A percentile compares a stretch with the other conserved stretches of the same genome.
These are phyloP conservation scores for Verticillium nubilum DNA, from an alignment of 2,329 filamentous ascomycete genomes.

Conservation along the genomic window DNA sequence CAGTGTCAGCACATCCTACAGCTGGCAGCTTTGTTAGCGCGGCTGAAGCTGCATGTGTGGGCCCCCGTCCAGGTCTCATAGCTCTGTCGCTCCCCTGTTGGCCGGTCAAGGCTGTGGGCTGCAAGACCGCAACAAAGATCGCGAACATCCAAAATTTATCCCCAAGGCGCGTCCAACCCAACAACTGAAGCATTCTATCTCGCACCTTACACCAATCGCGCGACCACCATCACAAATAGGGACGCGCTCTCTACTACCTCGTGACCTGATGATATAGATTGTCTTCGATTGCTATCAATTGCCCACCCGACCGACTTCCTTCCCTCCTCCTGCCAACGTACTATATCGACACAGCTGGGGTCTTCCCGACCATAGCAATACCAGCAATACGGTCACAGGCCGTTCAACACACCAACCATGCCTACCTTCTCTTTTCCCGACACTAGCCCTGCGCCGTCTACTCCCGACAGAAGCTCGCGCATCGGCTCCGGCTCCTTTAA, in stretches of 20 bases:
- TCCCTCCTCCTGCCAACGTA: background rate
- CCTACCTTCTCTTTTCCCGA: slow-evolving; percentile 36
- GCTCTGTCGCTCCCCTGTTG: slow-evolving; percentile 5
- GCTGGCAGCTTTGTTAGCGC: background rate
- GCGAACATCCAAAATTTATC: slow-evolving; percentile 15
- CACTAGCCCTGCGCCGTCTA: slow-evolving; percentile 39
- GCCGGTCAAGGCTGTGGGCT: slow-evolving; percentile 1
- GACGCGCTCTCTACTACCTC: background rate
- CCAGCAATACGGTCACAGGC: background rate
- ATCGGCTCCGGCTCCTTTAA: slow-evolving; percentile 28
- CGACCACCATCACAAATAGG: background rate
- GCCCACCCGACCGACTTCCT: background rate
- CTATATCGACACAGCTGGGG: background rate
- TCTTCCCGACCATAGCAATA: background rate
- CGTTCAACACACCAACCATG: slow-evolving; percentile 23
- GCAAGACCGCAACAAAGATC: background rate
- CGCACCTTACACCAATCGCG: background rate
- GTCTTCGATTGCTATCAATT: background rate
- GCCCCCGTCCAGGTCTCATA: background rate
- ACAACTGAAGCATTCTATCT: background rate
- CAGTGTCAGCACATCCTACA: background rate
- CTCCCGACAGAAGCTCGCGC: slow-evolving; percentile 37
- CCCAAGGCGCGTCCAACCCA: slow-evolving; percentile 8
- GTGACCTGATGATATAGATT: background rate
- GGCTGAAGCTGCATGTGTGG: background rate